Conservation (phyloP, 805 yeast genomes). For the Yarrowia alimentaria region DNA sequence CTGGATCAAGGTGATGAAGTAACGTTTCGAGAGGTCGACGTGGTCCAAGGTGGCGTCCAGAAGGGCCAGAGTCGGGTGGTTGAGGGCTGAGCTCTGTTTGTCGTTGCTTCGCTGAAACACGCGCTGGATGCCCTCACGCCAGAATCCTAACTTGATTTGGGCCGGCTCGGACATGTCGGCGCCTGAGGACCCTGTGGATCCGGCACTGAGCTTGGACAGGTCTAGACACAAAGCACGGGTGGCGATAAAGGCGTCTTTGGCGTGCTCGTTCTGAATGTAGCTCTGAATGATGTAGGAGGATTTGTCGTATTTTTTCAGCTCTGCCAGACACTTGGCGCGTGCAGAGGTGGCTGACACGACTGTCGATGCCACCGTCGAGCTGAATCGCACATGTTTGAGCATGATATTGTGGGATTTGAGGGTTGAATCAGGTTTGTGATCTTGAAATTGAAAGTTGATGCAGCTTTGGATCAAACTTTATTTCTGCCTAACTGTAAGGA, state of each 20-base stretch:
- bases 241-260: constrained; percentile 62
- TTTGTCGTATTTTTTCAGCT: constrained; percentile 51
- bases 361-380: neutral
- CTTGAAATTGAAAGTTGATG: too few relatives aligned
- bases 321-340: constrained; percentile 47
- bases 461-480: too few relatives aligned
- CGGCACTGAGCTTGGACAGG: constrained; percentile 48
- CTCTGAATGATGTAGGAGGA: constrained; percentile 66
- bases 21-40: constrained; percentile 52
- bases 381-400: neutral
- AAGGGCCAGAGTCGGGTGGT: constrained; percentile 57
- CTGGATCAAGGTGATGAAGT: constrained; percentile 59
- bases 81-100: neutral
- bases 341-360: too few relatives aligned
- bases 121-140: constrained; percentile 61
- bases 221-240: constrained; percentile 66
- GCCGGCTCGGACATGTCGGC: constrained; percentile 35
- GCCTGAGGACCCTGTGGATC: constrained; percentile 39
- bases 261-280: constrained; percentile 59
- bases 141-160: constrained; percentile 62
- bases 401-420: too few relatives aligned
- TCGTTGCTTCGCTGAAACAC: constrained; percentile 41
- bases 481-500: too few relatives aligned
- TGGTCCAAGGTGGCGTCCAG: constrained; percentile 50
- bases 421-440: too few relatives aligned